phyloP scores from a whole-genome alignment of 2,329 filamentous ascomycete genomes.

The Celoporthe dispersa region DNA sequence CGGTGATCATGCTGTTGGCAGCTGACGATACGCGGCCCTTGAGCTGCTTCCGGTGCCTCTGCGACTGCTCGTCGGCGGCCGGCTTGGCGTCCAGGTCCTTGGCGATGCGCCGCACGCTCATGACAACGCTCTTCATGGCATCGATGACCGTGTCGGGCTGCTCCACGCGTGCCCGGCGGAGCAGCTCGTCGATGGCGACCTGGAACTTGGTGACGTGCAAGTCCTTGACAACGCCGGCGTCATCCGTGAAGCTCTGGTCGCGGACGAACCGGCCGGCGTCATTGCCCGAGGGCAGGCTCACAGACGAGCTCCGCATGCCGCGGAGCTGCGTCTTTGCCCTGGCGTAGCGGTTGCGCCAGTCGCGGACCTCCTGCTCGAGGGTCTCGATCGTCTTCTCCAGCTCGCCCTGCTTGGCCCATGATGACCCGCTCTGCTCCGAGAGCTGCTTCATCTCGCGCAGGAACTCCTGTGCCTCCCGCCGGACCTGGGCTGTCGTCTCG shows the following conservation, averaged over 20 bases:
- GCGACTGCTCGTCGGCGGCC: slow-evolving; percentile 56
- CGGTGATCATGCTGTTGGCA: slow-evolving; percentile 94
- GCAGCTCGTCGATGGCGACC: slow-evolving; percentile 87
- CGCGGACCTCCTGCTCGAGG: slow-evolving; percentile 81
- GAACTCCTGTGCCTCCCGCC: slow-evolving; percentile 80
- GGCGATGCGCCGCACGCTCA: slow-evolving; percentile 81
- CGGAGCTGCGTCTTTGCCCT: slow-evolving; percentile 86
- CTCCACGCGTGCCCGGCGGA: slow-evolving; percentile 76
- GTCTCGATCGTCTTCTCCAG: slow-evolving; percentile 75
- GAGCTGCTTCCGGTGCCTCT: slow-evolving; percentile 68
- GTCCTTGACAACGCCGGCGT: slow-evolving; percentile 82
- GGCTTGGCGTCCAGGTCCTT: slow-evolving; percentile 72
- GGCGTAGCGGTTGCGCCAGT: slow-evolving; percentile 90
- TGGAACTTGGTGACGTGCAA: slow-evolving; percentile 95
- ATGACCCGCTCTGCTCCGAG: slow-evolving; percentile 77
- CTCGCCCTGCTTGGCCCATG: slow-evolving; percentile 81
- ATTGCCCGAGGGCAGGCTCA: slow-evolving; percentile 70
- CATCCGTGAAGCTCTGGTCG: slow-evolving; percentile 69
- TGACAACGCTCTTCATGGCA: slow-evolving; percentile 84
- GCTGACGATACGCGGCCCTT: slow-evolving; percentile 87
- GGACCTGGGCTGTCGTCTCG: slow-evolving; percentile 83
- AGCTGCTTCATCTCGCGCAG: slow-evolving; percentile 87
- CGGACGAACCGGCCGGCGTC: slow-evolving; percentile 71
- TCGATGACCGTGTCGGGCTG: slow-evolving; percentile 77
- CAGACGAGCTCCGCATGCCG: slow-evolving; percentile 78